Evolutionary conservation across 2,329 filamentous ascomycete species (phyloP), one percentile per base, ranked within the genome.

Genomic region (Penicillium sp.): DNA sequence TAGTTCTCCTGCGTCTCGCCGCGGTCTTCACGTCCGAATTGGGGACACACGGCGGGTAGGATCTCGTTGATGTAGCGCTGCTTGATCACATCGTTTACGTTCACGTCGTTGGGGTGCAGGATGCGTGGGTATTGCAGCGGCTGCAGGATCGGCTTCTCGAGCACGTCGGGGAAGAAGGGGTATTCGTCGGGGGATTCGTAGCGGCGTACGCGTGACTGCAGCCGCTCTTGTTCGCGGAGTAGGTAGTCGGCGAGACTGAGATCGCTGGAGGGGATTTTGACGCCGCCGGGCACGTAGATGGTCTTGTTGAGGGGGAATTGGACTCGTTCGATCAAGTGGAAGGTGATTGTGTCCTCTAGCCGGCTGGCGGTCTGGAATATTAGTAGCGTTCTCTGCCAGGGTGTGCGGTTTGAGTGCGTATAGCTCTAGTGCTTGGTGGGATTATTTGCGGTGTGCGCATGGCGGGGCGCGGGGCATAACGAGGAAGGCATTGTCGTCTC

Each of bases 171-270:
- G 75, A 96, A 98, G 82, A 97, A 98, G 20, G 93, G 89, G 71
- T 95, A 92, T 74, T 98, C 93, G 77, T 98, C 93, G 33, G 93
- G 93, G 0, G 89, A 89, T 70, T 98, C 86, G 78, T 90, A 98
- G 67, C 93, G 89, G 59, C 93, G 89, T 60, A 98, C 91, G 45
- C 89, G 82, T 12, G 91, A 95, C 69, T 98, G 92, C 5, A 97
- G 77, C 55, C 83, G 85, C 73, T 98, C 93, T 67, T 95, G 89
- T 70, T 95, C 88, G 59, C 79, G 81, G 25, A 97, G 83, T 67
- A 95, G 87, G 87, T 92, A 98, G 78, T 97, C 93, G 69, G 95
- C 83, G 68, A 98, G 88, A 69, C 86, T 90, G 48, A 93, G 80
- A 45, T 81, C 68, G 68, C 78, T 81, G 66, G 83, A 75, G 15